Percentiles rank a stretch among this genome's conserved stretches.
These are phyloP conservation scores for Fusarium duplospermum DNA, from an alignment of 2,329 filamentous ascomycete genomes.

Conservation along the genomic window DNA sequence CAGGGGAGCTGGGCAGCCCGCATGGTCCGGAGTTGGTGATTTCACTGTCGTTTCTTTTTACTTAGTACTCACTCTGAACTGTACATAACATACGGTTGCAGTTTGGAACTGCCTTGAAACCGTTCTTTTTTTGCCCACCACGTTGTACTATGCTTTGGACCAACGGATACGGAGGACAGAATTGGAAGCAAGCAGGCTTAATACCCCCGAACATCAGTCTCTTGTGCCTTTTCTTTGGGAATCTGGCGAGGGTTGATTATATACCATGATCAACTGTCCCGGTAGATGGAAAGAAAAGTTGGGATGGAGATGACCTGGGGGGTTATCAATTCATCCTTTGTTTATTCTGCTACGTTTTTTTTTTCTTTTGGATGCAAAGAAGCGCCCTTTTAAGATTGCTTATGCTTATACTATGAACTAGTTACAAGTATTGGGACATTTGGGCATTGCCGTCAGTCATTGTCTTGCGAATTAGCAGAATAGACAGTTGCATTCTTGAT, in stretches of 20 bases:
- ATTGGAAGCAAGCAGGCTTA: slow-evolving; percentile 33
- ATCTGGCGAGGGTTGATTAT: slow-evolving; percentile 22
- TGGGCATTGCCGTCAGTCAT: slow-evolving; percentile 16
- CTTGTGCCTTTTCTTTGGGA: slow-evolving; percentile 24
- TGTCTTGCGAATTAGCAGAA: slow-evolving; percentile 26
- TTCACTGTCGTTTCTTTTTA: slow-evolving; percentile 29
- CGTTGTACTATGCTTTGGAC: slow-evolving; percentile 10
- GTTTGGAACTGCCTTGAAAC: neutral
- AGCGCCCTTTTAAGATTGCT: slow-evolving; percentile 22
- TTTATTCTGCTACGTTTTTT: neutral
- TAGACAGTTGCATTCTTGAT: slow-evolving; percentile 25
- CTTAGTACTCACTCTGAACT: slow-evolving; percentile 18
- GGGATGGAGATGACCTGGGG: slow-evolving; percentile 21
- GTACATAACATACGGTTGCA: slow-evolving; percentile 28
- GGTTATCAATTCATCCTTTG: slow-evolving; percentile 21
- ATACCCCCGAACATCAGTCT: slow-evolving; percentile 26
- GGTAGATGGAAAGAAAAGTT: slow-evolving; percentile 26
- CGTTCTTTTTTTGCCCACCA: slow-evolving; percentile 7
- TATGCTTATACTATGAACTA: slow-evolving; percentile 11
- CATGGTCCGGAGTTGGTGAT: slow-evolving; percentile 43
- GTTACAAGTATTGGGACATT: slow-evolving; percentile 12
- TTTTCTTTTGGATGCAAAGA: slow-evolving; percentile 23
- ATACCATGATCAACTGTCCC: slow-evolving; percentile 2
- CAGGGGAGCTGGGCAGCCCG: slow-evolving; percentile 22
- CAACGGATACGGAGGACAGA: slow-evolving; percentile 15